Conservation (phyloP, 2,329 filamentous ascomycete genomes). For the Curvularia hawaiiensis region DNA sequence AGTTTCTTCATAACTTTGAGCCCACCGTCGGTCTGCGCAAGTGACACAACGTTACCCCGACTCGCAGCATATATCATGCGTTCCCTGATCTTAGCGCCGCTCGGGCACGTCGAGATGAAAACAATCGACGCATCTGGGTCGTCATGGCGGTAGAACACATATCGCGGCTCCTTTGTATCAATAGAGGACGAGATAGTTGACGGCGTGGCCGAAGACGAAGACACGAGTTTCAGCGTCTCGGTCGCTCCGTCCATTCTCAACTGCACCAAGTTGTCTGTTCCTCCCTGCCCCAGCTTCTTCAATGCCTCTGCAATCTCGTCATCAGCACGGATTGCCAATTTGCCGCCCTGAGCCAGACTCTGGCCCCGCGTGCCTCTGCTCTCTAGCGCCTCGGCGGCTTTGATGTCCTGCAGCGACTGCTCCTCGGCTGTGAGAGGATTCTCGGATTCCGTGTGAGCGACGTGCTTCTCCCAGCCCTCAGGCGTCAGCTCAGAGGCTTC, state of each 20-base stretch:
- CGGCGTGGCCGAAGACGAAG: conserved; percentile 59
- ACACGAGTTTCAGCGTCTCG: conserved; percentile 72
- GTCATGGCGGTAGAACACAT: conserved; percentile 77
- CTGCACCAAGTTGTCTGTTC: conserved; percentile 62
- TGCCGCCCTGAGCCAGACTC: conserved; percentile 39
- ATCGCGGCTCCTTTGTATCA: conserved; percentile 71
- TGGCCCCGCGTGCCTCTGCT: conserved; percentile 68
- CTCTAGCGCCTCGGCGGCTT: conserved; percentile 75
- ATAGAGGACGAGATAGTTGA: conserved; percentile 65
- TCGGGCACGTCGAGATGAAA: conserved; percentile 84
- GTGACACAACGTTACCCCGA: conserved; percentile 63
- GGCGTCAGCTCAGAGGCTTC: conserved; percentile 70
- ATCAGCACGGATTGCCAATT: conserved; percentile 59
- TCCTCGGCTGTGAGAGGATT: conserved; percentile 83
- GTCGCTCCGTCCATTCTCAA: conserved; percentile 74
- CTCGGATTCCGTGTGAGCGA: conserved; percentile 64
- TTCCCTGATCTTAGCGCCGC: conserved; percentile 75
- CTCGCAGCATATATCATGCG: conserved; percentile 81
- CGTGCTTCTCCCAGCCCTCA: conserved; percentile 73
- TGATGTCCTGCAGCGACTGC: conserved; percentile 71
- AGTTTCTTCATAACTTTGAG: conserved; percentile 71
- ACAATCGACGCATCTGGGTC: conserved; percentile 63
- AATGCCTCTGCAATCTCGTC: conserved; percentile 70
- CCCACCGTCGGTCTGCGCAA: conserved; percentile 69
- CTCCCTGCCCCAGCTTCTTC: conserved; percentile 59